Conservation (phyloP, 2,329 filamentous ascomycete species). For the Davidsoniella neocaledoniae region DNA sequence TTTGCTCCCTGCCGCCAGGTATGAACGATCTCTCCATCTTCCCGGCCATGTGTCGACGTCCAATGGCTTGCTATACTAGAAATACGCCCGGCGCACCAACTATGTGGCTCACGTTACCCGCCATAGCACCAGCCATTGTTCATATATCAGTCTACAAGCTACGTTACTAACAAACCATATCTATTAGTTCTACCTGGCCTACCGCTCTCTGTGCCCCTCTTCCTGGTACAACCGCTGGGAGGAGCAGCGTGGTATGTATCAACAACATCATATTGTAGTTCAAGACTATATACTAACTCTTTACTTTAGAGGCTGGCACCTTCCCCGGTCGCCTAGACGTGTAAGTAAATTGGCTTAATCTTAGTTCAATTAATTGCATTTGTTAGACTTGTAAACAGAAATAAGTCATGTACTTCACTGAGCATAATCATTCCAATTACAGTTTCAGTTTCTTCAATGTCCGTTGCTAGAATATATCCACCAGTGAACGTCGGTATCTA, state of each 20-base stretch:
- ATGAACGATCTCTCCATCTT: slow-evolving; percentile 18
- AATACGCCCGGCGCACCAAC: neutral
- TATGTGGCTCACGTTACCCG: neutral
- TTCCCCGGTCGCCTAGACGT: slow-evolving; percentile 50
- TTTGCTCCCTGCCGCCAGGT: slow-evolving; percentile 96
- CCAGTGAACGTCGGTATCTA: no score
- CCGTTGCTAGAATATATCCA: no score
- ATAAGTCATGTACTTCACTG: no score
- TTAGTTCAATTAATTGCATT: slow-evolving; percentile 9
- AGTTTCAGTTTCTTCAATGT: no score
- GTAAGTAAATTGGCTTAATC: slow-evolving; percentile 21
- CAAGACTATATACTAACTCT: slow-evolving; percentile 16
- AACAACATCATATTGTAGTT: neutral
- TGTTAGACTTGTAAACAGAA: slow-evolving; percentile 7
- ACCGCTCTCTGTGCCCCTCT: slow-evolving; percentile 93
- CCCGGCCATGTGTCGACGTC: neutral
- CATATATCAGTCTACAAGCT: neutral
- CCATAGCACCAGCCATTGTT: neutral
- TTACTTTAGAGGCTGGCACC: slow-evolving; percentile 43
- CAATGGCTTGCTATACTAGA: neutral
- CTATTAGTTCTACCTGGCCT: slow-evolving; percentile 83
- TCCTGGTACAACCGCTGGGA: slow-evolving; percentile 92
- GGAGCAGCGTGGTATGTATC: slow-evolving; percentile 71
- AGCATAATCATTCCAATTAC: no score
- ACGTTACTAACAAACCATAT: neutral